Conservation (phyloP, 1,139 yeast genomes). For the Kluyveromyces marxianus region DNA sequence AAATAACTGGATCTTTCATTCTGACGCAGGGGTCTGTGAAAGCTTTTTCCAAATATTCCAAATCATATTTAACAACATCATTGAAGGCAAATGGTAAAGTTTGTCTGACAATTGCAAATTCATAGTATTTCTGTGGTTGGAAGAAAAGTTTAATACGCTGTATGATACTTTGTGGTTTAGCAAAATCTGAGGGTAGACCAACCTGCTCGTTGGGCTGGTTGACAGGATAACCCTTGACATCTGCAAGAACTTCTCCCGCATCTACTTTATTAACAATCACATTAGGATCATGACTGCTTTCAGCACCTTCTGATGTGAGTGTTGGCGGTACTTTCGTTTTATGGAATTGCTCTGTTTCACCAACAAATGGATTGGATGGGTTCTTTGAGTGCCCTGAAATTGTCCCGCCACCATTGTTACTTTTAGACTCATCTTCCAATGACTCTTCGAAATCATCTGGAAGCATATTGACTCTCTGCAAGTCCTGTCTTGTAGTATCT, state of each 20-base stretch:
- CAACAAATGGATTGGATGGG: slow-evolving; percentile 19
- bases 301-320: slow-evolving; percentile 9
- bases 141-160: slow-evolving; percentile 30
- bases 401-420: slow-evolving; percentile 2
- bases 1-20: slow-evolving; percentile 55
- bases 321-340: slow-evolving; percentile 20
- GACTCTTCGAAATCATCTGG: slow-evolving; percentile 13
- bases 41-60: slow-evolving; percentile 37
- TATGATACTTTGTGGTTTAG: slow-evolving; percentile 9
- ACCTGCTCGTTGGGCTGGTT: slow-evolving; percentile 11
- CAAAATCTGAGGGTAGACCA: slow-evolving; percentile 21
- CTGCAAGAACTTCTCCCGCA: slow-evolving; percentile 22
- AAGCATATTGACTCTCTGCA: slow-evolving; percentile 27
- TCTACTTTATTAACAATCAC: slow-evolving; percentile 16
- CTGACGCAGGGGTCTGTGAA: slow-evolving; percentile 59
- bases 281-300: slow-evolving; percentile 10
- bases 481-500: slow-evolving; percentile 32
- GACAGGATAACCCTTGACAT: slow-evolving; percentile 14
- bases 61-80: slow-evolving; percentile 30
- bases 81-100: slow-evolving; percentile 33
- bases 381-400: slow-evolving; percentile 1
- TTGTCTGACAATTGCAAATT: slow-evolving; percentile 29
- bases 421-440: slow-evolving; percentile 8
- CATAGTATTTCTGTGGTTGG: slow-evolving; percentile 31
- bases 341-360: slow-evolving; percentile 21